Conservation (phyloP, 2,329 filamentous ascomycete species). For the Diaporthe ampelina region DNA sequence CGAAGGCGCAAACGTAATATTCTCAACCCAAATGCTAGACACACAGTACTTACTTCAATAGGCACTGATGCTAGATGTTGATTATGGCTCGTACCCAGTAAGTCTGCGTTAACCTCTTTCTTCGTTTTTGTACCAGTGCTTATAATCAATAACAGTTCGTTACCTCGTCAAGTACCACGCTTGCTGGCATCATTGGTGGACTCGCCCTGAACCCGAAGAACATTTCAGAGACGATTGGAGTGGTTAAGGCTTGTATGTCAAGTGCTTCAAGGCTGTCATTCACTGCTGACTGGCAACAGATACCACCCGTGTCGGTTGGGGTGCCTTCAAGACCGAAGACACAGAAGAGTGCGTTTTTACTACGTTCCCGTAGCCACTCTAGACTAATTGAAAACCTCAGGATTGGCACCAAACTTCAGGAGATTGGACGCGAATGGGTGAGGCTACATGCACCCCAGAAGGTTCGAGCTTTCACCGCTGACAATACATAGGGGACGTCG, state of each 20-base stretch:
- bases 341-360: slow-evolving; percentile 44
- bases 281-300: slow-evolving; percentile 9
- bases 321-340: slow-evolving; percentile 73
- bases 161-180: slow-evolving; percentile 69
- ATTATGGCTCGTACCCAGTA: slow-evolving; percentile 61
- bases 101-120: background rate
- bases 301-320: slow-evolving; percentile 66
- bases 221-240: slow-evolving; percentile 69
- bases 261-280: background rate
- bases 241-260: slow-evolving; percentile 69
- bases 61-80: slow-evolving; percentile 72
- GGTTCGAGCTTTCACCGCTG: slow-evolving; percentile 4
- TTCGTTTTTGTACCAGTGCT: background rate
- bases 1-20: slow-evolving; percentile 64
- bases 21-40: background rate
- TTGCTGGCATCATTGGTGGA: slow-evolving; percentile 72
- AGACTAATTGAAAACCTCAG: slow-evolving; percentile 38
- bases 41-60: slow-evolving; percentile 45
- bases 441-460: slow-evolving; percentile 43
- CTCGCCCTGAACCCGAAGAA: slow-evolving; percentile 68
- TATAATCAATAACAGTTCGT: slow-evolving; percentile 52
- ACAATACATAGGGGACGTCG: slow-evolving; percentile 47
- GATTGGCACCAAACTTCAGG: slow-evolving; percentile 55
- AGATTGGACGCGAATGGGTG: slow-evolving; percentile 51
- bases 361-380: background rate